Base-by-base conservation (phyloP, 1,139 yeast species). In the Candida glucosophila region DNA sequence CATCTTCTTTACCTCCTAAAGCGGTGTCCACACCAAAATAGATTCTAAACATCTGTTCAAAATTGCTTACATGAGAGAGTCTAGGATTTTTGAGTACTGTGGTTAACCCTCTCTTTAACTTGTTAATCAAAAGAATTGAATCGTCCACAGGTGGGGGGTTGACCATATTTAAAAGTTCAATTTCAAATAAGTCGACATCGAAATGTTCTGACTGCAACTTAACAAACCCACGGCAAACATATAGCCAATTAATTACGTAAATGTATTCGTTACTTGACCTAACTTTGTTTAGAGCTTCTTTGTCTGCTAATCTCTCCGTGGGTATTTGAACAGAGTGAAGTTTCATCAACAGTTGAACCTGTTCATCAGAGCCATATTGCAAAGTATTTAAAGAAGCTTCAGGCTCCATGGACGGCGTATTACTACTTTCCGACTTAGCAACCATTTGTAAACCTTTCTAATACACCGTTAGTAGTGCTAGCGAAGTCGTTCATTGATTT, bases 101-200 rank as follows among this genome's bases (percentile, higher is more conserved):
- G 22, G 72, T 49, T 29, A 73, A 44, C 7, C 60, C 59, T 7
- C 50, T 33, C 34, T 66, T 60, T 27, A 68, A 46, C 31, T 54
- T 62, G 33, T 61, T 57, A 20, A 66, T 41, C 31, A 70, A 64
- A 20, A 56, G 42, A 4, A 41, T 45, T 25, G 47, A 36, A 17
- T 50, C 55, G 31, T 54, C 58, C 21, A 52, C 37, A 2, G 69
- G 69, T 5, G 52, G 55, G 17, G 59, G 58, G 23, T 36, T 29
- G 5, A 51, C 60, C 34, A 61, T 47, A 29, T 64, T 57, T 20
- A 71, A 43, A 15, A 72, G 49, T 37, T 72, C 78, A 37, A 69
- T 63, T 39, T 72, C 78, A 31, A 71, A 67, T 25, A 70, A 52
- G 29, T 69, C 75, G 10, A 62, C 63, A 43, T 71, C 77, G 37